These are phyloP conservation scores for Dioszegia aurantiaca DNA, from an alignment of 768 basidiomycete species.

Conservation along the genomic window DNA sequence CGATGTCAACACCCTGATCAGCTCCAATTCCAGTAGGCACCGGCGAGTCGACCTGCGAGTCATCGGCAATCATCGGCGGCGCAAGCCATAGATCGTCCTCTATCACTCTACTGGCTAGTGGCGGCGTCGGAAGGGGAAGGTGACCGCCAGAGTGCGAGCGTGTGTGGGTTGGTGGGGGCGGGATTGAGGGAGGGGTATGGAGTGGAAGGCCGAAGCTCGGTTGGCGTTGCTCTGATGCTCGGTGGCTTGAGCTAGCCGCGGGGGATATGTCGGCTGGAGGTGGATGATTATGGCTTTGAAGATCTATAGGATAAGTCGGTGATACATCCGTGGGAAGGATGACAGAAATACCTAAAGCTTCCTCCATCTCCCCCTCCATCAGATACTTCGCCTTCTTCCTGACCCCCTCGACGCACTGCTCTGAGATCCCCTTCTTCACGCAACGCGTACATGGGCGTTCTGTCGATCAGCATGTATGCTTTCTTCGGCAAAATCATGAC, in stretches of 20 bases:
- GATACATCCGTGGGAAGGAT: too few species aligned
- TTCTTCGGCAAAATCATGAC: background rate
- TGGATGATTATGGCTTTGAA: too few species aligned
- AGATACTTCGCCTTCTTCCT: slow-evolving; percentile 98
- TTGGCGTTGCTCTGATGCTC: background rate
- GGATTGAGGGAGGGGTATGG: background rate
- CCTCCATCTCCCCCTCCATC: slow-evolving; percentile 86
- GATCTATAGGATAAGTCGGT: background rate
- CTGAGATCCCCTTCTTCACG: slow-evolving; percentile 84
- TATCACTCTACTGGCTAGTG: background rate
- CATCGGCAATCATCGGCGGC: slow-evolving; percentile 1
- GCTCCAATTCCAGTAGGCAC: background rate
- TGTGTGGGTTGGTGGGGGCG: background rate
- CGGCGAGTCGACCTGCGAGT: background rate
- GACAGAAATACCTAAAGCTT: slow-evolving; percentile 54
- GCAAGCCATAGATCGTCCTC: slow-evolving; percentile 25
- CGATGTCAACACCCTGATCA: background rate
- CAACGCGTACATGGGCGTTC: slow-evolving; percentile 96
- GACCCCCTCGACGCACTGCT: slow-evolving; percentile 86
- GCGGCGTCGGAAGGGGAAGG: background rate
- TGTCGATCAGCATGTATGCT: slow-evolving; percentile 47
- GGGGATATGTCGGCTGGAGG: background rate
- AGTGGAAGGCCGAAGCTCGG: background rate
- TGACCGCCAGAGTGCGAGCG: background rate
- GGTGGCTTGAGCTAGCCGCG: background rate